Percentiles rank a stretch among this genome's conserved stretches.
phyloP scores from a whole-genome alignment of 2,329 filamentous ascomycete species.

The Cladobotryum mycophilum region DNA sequence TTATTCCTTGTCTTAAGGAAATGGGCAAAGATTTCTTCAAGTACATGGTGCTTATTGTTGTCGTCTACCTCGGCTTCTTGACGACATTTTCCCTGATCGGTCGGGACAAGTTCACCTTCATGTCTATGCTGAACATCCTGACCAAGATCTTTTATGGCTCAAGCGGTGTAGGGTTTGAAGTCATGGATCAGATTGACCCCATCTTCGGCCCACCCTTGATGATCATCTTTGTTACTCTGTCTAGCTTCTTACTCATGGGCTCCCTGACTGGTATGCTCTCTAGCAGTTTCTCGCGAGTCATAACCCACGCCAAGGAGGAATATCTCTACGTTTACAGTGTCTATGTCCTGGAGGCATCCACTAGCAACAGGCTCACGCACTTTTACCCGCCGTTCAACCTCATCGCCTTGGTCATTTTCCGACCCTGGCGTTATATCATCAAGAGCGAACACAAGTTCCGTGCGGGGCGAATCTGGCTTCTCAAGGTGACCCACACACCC shows the following conservation, averaged over 20 bases:
- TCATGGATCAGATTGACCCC: slow-evolving; percentile 54
- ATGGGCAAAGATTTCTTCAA: slow-evolving; percentile 93
- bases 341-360: slow-evolving; percentile 60
- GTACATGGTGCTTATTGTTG: slow-evolving; percentile 71
- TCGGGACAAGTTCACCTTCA: slow-evolving; percentile 59
- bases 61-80: slow-evolving; percentile 81
- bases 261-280: slow-evolving; percentile 72
- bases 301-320: slow-evolving; percentile 62
- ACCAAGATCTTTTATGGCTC: slow-evolving; percentile 79
- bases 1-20: slow-evolving; percentile 85
- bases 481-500: slow-evolving; percentile 59
- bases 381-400: slow-evolving; percentile 71
- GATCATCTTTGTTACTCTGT: slow-evolving; percentile 70
- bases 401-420: slow-evolving; percentile 63
- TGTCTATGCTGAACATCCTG: slow-evolving; percentile 67
- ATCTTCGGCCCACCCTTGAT: slow-evolving; percentile 56
- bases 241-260: slow-evolving; percentile 72
- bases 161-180: slow-evolving; percentile 66
- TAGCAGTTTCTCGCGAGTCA: slow-evolving; percentile 64
- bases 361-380: slow-evolving; percentile 61
- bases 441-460: slow-evolving; percentile 59
- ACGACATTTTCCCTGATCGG: slow-evolving; percentile 79
- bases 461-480: slow-evolving; percentile 52
- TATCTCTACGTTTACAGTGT: slow-evolving; percentile 71
- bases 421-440: slow-evolving; percentile 64